Base-by-base conservation (phyloP, 2,329 filamentous ascomycete species). In the Fusarium sp. region DNA sequence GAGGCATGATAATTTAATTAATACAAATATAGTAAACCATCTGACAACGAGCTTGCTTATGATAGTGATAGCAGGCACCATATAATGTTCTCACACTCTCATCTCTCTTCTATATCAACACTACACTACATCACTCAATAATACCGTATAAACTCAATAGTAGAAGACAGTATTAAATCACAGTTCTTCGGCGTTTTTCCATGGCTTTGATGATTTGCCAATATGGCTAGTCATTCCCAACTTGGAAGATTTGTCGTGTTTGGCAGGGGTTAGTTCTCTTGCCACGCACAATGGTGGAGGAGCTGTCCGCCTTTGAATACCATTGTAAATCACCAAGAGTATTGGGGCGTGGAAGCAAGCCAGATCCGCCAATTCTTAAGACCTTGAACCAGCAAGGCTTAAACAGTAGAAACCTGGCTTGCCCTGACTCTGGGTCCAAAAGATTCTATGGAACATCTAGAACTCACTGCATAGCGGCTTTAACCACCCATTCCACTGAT, bases 1-100 rank as follows among this genome's bases (percentile, higher is more conserved):
- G 42, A 19, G 36, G 38, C 54, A 29, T 65, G 50, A 57, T 65
- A 48, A 41, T 27, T 15, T 65, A 61, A 32, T 46, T 49, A 57
- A 47, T 46, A 61, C n/a, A 46, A 47, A 47, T 14, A 41, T 44
- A 14, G 9, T 14, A 38, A 37, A 51, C 21, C 7, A 33, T 5
- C 2, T 13, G 14, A 19, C 13, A 11, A 3, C 10, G 7, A 42
- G 35, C 6, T 10, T 29, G 35, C 10, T 19, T 42, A 23, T 37
- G 19, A 31, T 32, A 10, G 4, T n/a, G 8, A 15, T 29, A 6
- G 5, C 29, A 33, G 31, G 31, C 31, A 14, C n/a, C n/a, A 5
- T 5, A 14, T 6, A 33, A n/a, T 33, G n/a, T 33, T 7, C 7
- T 11, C 13, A 10, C 29, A 31, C 29, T 13, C 11, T 13, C 11